Evolutionary conservation across 345 rosid species (phyloP).

Genomic region (Citrus cavaleriei): DNA sequence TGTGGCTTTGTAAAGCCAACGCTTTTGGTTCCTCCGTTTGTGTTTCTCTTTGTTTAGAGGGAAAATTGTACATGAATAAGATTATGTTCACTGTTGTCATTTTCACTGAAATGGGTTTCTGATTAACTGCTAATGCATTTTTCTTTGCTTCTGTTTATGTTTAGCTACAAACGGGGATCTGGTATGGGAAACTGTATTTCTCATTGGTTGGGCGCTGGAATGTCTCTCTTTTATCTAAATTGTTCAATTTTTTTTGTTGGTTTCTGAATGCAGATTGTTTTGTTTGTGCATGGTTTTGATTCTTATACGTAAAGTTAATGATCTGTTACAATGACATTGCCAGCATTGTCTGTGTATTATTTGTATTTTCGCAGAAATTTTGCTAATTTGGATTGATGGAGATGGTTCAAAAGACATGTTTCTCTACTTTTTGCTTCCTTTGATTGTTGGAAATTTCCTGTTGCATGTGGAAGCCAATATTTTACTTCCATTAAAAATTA

Average conservation of each 20-base stretch:
- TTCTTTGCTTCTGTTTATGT: background rate
- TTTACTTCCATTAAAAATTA: background rate
- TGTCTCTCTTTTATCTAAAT: background rate
- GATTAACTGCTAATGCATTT: background rate
- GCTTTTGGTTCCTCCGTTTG: background rate
- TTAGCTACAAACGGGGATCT: background rate
- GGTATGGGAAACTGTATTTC: background rate
- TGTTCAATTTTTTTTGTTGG: background rate
- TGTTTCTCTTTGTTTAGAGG: conserved; percentile 2
- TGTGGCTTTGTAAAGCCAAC: background rate
- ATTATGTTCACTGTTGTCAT: background rate
- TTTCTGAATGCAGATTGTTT: background rate
- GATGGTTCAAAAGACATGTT: background rate
- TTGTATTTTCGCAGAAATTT: background rate
- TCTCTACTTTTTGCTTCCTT: background rate
- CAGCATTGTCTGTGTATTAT: background rate
- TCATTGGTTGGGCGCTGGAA: background rate
- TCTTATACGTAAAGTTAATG: conserved; percentile 2
- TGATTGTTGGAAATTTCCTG: background rate
- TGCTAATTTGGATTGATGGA: conserved; percentile 1
- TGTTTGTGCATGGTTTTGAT: background rate
- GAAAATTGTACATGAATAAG: background rate
- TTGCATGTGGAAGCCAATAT: conserved; percentile 1
- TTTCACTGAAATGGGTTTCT: background rate
- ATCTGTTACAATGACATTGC: background rate